These are phyloP conservation scores for Phytophthora hibernalis DNA, from an alignment of 352 stramenopile species.

Conservation along the genomic window DNA sequence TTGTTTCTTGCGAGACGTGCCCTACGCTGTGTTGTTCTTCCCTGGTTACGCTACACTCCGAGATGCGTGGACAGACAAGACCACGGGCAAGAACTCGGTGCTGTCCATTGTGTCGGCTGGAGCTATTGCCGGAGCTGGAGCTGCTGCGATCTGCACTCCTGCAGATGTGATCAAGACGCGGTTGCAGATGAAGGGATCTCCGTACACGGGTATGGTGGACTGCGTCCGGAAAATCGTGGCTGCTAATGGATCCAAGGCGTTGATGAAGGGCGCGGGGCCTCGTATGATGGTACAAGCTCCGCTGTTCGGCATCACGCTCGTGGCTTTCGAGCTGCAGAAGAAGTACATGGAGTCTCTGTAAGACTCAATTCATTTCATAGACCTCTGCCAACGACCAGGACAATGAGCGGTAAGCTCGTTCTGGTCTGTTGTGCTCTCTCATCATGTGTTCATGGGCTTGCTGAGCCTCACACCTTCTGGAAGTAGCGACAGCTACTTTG, in stretches of 20 bases:
- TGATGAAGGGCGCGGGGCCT: constrained; percentile 88
- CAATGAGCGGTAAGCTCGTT: constrained; percentile 1
- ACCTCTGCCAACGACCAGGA: constrained; percentile 16
- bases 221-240: constrained; percentile 84
- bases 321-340: constrained; percentile 91
- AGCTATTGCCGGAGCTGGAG: constrained; percentile 63
- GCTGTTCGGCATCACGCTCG: constrained; percentile 86
- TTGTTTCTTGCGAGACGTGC: constrained; percentile 92
- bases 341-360: constrained; percentile 82
- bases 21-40: constrained; percentile 95
- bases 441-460: constrained; percentile 13
- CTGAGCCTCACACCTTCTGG: not conserved
- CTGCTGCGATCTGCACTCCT: constrained; percentile 64
- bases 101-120: constrained; percentile 71
- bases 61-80: constrained; percentile 48
- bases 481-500: not conserved
- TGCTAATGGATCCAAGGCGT: constrained; percentile 76
- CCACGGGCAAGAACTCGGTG: constrained; percentile 64
- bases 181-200: constrained; percentile 78
- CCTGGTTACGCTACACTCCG: constrained; percentile 85
- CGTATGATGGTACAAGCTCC: constrained; percentile 90
- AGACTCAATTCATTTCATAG: constrained; percentile 25
- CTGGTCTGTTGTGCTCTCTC: constrained; percentile 25
- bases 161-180: constrained; percentile 93
- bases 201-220: constrained; percentile 86